Base-by-base conservation (phyloP, 805 yeast species). In the Jamesozyma lodderae region DNA sequence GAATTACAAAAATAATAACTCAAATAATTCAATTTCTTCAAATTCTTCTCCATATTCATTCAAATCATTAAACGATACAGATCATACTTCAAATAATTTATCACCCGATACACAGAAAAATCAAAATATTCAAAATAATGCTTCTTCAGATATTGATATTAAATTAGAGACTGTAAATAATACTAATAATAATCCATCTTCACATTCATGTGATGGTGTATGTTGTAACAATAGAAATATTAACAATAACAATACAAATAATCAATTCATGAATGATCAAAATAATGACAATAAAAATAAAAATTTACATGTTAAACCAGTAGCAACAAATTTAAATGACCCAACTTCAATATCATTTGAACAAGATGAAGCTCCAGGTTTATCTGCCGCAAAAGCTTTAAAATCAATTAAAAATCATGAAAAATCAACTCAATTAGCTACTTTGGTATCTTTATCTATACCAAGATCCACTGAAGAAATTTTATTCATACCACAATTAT, bases 401-500 rank as follows among this genome's bases (percentile, higher is more conserved):
- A 75, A 75, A 15, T 76, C 79, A 23, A 75, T 80, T 66, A 73
- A 71, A 6, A 60, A 66, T 32, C 69, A 69, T 38, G 68, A 70
- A 43, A 62, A 68, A 44, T 65, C 69, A 32, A 50, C 69, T 33
- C 71, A 70, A 48, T 53, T 75, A 36, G 75, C 79, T 1, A 69
- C 70, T 17, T 55, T 75, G 20, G 86, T 81, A 4, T 84, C 90
- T 0, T 69, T 81, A 43, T 73, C 90, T 0, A 71, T 80, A 8
- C 92, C 90, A 6, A 64, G 92, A 52, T 73, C 82, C 14, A 81
- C 90, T 0, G 88, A 80, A 48, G 92, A 82, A 53, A 81, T 86
- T 0, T 60, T 82, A 30, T 79, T 81, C 48, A 75, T 80, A 26
- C 90, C 92, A 0, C 76, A 83, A 6, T 58, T 82, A 35, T 61